A percentile compares a stretch with the other conserved stretches of the same genome.
Evolutionary conservation across 192 early-diverging fungal species (phyloP).

Genomic region (Podila epigama): DNA sequence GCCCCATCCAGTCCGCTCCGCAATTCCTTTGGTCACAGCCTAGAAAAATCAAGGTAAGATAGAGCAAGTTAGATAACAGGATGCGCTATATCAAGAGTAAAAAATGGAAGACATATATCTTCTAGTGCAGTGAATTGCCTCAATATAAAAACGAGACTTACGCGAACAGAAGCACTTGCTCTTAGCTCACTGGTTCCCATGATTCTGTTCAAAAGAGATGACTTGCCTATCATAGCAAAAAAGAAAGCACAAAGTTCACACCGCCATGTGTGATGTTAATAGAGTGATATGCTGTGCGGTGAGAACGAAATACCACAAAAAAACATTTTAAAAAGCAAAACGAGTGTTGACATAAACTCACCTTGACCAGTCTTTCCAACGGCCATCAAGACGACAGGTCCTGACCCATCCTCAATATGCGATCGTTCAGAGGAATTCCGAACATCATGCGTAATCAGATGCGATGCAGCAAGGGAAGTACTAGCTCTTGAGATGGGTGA

Average conservation of each 20-base stretch:
- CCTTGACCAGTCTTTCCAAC: slow-evolving; percentile 47
- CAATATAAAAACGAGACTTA: slow-evolving; percentile 1
- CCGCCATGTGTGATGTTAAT: too few relatives aligned
- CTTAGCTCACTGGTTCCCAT: slow-evolving; percentile 46
- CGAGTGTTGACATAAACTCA: neutral
- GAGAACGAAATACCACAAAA: neutral
- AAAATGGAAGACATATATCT: neutral
- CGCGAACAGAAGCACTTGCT: slow-evolving; percentile 44
- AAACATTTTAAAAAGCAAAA: neutral
- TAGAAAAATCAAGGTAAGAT: neutral
- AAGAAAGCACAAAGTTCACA: neutral
- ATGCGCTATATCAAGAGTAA: neutral
- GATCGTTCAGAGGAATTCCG: slow-evolving; percentile 13
- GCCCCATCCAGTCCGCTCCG: slow-evolving; percentile 40
- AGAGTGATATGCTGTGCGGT: too few relatives aligned
- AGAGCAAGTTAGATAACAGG: neutral
- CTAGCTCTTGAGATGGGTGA: slow-evolving; percentile 20
- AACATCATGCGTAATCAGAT: slow-evolving; percentile 37
- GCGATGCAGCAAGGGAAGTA: slow-evolving; percentile 10
- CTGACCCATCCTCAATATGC: slow-evolving; percentile 39
- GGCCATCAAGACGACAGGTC: slow-evolving; percentile 41
- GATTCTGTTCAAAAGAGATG: slow-evolving; percentile 45
- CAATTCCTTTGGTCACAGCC: slow-evolving; percentile 45
- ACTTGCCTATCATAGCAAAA: slow-evolving; percentile 14
- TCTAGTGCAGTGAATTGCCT: neutral